Base-by-base conservation (phyloP, 805 yeast genomes). In the Lipomyces orientalis region DNA sequence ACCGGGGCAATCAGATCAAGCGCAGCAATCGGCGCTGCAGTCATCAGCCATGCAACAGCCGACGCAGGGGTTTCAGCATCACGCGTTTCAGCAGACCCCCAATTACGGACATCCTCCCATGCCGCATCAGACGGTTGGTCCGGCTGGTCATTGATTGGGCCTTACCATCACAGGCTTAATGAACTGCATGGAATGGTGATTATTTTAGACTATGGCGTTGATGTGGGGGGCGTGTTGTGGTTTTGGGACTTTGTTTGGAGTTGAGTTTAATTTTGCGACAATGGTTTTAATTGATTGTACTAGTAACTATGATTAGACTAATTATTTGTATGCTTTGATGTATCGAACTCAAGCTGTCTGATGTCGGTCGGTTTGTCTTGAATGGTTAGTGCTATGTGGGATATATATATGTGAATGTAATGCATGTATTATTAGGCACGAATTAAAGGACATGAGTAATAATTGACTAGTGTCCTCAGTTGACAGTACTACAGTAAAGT, bases 21-120 rank as follows among this genome's bases (percentile, higher is more conserved):
- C 49, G 25, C 61, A 58, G 55, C 55, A 34, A 19, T 46, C 31
- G n/a, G 56, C 22, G 1, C 49, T 49, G n/a, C 62, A 49, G 51
- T 12, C 16, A 9, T 55, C 33, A 19, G 52, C 25, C 57, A 43
- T 19, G 34, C 61, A 58, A 33, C 49, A 51, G 33, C 56, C 37
- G 58, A 52, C 57, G 12, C 55, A 46, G 16, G 56, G 33, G 31
- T 60, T 60, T n/a, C 57, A 43, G n/a, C 39, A 43, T 9, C 2
- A 43, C 12, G 57, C 51, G 22, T 54, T 49, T 19, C 62, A 51
- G 19, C 57, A 54, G 7, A 33, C 57, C 33, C 62, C 49, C 8
- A 43, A 43, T 43, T 43, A 43, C 49, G 49, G 49, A 43, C 49
- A 43, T 43, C 49, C 49, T 43, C 49, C 49, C 49, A 10, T 43